Conservation (phyloP, 345 rosid species). For the Erodium maritimum region DNA sequence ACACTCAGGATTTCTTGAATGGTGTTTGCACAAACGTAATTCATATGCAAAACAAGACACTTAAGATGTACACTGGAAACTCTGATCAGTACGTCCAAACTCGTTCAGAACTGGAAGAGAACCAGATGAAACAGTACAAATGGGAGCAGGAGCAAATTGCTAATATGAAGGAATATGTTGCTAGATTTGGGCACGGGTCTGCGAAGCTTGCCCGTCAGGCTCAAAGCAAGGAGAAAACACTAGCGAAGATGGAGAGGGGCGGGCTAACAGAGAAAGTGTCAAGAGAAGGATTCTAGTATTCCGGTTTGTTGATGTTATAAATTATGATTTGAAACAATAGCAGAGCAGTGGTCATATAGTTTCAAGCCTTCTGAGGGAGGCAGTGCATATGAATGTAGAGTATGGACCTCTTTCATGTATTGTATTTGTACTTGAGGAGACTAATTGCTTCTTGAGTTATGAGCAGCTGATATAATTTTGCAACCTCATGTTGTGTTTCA, state of each 20-base stretch:
- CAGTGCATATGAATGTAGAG: too few relatives aligned
- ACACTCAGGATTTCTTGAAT: conserved; percentile 93
- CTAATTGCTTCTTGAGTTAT: too few relatives aligned
- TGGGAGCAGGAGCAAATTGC: conserved; percentile 99
- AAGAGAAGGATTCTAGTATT: conserved; percentile 74
- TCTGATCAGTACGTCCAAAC: conserved; percentile 95
- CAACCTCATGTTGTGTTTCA: too few relatives aligned
- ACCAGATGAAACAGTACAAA: conserved; percentile 97
- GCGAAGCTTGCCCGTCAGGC: conserved; percentile 98
- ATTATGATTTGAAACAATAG: too few relatives aligned
- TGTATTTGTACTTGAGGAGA: too few relatives aligned
- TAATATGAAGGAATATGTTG: conserved; percentile 96
- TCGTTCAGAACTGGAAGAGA: conserved; percentile 86
- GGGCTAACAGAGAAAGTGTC: conserved; percentile 85
- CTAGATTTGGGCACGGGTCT: conserved; percentile 97
- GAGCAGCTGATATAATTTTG: too few relatives aligned
- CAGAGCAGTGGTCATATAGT: too few relatives aligned
- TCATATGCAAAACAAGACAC: conserved; percentile 83
- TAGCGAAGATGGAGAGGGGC: conserved; percentile 99
- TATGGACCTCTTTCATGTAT: too few relatives aligned
- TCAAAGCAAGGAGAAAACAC: conserved; percentile 96
- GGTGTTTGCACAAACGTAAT: conserved; percentile 94
- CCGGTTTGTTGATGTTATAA: conserved; percentile 82
- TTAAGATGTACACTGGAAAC: conserved; percentile 82
- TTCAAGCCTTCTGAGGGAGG: conserved; percentile 4